Evolutionary conservation across 345 rosid species (phyloP), one percentile per base, ranked within the genome.

Genomic region (Tarenaya hassleriana): DNA sequence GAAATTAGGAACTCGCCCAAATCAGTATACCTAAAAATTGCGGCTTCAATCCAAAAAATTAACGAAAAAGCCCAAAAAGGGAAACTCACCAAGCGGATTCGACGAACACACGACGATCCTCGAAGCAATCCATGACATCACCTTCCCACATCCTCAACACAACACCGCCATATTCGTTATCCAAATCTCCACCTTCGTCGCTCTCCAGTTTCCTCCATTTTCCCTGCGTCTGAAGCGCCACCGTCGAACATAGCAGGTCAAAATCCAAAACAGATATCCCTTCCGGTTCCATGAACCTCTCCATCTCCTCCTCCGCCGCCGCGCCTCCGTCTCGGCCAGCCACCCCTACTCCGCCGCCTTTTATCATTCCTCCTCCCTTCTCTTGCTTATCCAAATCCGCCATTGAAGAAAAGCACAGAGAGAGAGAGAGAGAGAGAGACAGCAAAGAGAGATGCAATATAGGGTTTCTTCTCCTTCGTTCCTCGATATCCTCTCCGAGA

Each of bases 61-160:
- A 21, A 2, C 46, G 7, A 37, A 16, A n/a, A 31, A 61, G 43
- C 5, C 29, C 29, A 24, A 44, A 9, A 40, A 4, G n/a, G 34
- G 11, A 61, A 24, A 24, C 72, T 16, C 13, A 91, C 98, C 92
- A 87, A 43, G 81, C 52, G 29, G 98, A 82, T 78, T 91, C 75
- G 42, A 81, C 60, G 57, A 95, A 87, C 55, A 87, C 50, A 21
- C 75, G 86, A 65, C 82, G 87, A 72, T 91, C 86, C 34, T 84
- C 86, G 38, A 79, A 70, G 76, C 83, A 84, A 68, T 79, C 95
- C 49, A 81, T 77, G 14, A 84, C 78, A 56, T 77, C 88, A 34
- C 95, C 95, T 77, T 91, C 98, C 98, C 98, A 91, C 82, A 91
- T 72, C 71, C 98, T 76, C 1, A 87, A 81, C 46, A 83, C 95